Conservation (phyloP, 2,329 filamentous ascomycete genomes). For the Stachybotrys echinatus region DNA sequence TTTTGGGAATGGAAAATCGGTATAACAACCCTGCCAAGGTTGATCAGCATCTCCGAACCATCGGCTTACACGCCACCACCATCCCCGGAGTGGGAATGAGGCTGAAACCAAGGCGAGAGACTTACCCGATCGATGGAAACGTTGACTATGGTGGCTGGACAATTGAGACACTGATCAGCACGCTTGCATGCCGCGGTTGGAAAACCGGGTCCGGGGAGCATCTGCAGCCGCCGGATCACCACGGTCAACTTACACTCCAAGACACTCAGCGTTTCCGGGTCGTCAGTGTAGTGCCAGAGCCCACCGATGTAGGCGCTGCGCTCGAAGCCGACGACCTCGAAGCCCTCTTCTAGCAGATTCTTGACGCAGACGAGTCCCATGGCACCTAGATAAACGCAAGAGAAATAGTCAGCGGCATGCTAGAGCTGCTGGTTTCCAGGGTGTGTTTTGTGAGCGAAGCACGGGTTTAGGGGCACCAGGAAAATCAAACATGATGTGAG, state of each 20-base stretch:
- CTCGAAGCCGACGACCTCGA: conserved; percentile 37
- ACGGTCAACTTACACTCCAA: conserved; percentile 26
- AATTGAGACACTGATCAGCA: background rate
- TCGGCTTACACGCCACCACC: background rate
- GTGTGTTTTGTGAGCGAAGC: background rate
- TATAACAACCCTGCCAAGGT: conserved; percentile 24
- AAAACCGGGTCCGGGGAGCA: background rate
- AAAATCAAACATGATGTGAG: background rate
- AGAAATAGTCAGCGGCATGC: background rate
- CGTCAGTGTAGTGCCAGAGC: conserved; percentile 33
- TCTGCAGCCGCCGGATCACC: too few relatives aligned
- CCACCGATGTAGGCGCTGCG: conserved; percentile 33
- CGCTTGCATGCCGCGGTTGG: background rate
- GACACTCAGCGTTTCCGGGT: conserved; percentile 26
- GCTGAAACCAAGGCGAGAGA: background rate
- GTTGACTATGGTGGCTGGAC: conserved; percentile 19
- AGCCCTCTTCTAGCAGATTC: conserved; percentile 37
- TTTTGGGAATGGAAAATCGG: conserved; percentile 28
- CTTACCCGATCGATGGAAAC: conserved; percentile 13
- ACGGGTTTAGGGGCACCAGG: too few relatives aligned
- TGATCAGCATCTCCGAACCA: conserved; percentile 2
- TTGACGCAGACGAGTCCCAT: conserved; percentile 35
- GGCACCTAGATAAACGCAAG: conserved; percentile 17
- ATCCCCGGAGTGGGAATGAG: background rate
- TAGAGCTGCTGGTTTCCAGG: background rate